Evolutionary conservation across 2,329 filamentous ascomycete species (phyloP).

Genomic region (Hymenoscyphus fraxineus): DNA sequence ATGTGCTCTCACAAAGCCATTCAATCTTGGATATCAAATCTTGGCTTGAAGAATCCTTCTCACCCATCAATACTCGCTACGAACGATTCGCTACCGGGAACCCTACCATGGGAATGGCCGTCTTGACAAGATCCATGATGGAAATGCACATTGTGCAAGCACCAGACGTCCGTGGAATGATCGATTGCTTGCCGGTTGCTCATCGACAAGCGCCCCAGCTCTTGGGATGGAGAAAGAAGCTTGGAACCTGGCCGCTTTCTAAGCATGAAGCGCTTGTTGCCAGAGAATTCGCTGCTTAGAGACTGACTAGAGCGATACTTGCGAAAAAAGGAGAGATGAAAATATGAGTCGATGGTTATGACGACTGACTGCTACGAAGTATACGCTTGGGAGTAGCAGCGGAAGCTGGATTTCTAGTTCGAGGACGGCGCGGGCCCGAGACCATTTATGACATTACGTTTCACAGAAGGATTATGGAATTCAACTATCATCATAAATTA

Average conservation of each 20-base stretch:
- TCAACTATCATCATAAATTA: background rate
- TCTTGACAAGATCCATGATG: slow-evolving; percentile 32
- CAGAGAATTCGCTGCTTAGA: slow-evolving; percentile 25
- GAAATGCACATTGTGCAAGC: slow-evolving; percentile 33
- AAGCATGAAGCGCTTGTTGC: slow-evolving; percentile 26
- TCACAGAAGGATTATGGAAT: background rate
- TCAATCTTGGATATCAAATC: slow-evolving; percentile 16
- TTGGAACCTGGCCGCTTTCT: slow-evolving; percentile 35
- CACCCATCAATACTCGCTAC: slow-evolving; percentile 25
- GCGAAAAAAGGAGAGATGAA: background rate
- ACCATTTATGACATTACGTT: background rate
- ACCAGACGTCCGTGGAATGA: slow-evolving; percentile 28
- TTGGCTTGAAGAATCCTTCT: slow-evolving; percentile 29
- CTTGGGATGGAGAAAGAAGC: slow-evolving; percentile 32
- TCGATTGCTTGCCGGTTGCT: slow-evolving; percentile 33
- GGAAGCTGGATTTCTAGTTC: slow-evolving; percentile 1
- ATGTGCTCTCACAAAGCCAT: slow-evolving; percentile 20
- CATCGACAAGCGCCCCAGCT: slow-evolving; percentile 15
- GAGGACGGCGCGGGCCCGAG: background rate
- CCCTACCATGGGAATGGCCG: slow-evolving; percentile 26
- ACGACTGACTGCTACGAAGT: slow-evolving; percentile 2
- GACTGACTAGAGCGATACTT: background rate
- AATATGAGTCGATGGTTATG: background rate
- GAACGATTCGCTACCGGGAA: slow-evolving; percentile 34
- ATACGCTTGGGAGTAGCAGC: background rate